Percentiles rank a stretch among this genome's conserved stretches.
Evolutionary conservation across 2,329 filamentous ascomycete species (phyloP).

Genomic region (Trichoderma breve): DNA sequence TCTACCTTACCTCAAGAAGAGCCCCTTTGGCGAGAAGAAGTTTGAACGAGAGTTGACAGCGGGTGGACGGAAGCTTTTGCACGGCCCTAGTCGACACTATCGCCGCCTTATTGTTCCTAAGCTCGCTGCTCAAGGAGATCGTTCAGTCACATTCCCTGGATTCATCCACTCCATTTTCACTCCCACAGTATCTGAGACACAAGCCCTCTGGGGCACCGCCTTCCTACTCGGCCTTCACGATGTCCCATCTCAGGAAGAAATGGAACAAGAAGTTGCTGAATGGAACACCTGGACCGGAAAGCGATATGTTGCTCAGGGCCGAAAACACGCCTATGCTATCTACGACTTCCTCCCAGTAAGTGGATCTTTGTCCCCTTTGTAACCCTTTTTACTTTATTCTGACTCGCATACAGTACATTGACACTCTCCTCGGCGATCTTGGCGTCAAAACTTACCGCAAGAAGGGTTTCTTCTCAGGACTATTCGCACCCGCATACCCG

Average conservation of each 20-base stretch:
- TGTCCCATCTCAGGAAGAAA: constrained; percentile 26
- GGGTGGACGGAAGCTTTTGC: background rate
- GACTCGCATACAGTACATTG: background rate
- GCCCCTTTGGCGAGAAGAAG: background rate
- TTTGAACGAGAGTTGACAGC: background rate
- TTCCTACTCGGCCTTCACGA: constrained; percentile 30
- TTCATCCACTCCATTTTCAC: background rate
- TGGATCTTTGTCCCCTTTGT: background rate
- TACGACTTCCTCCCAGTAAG: background rate
- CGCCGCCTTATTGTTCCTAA: background rate
- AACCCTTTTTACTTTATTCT: background rate
- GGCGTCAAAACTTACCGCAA: background rate
- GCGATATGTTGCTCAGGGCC: constrained; percentile 33
- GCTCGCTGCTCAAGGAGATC: background rate
- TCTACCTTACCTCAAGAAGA: background rate
- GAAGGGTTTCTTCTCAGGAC: constrained; percentile 3
- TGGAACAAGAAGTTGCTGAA: constrained; percentile 32
- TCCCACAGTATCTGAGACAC: background rate
- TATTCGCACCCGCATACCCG: constrained; percentile 23
- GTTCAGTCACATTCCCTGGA: background rate
- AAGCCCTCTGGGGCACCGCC: constrained; percentile 10
- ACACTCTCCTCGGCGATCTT: background rate
- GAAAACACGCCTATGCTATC: constrained; percentile 19
- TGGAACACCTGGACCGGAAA: constrained; percentile 35
- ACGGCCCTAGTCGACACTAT: background rate